Percentiles rank a stretch among this genome's conserved stretches.
phyloP scores from a whole-genome alignment of 2,329 filamentous ascomycete species.

The Fusarium penzigii region DNA sequence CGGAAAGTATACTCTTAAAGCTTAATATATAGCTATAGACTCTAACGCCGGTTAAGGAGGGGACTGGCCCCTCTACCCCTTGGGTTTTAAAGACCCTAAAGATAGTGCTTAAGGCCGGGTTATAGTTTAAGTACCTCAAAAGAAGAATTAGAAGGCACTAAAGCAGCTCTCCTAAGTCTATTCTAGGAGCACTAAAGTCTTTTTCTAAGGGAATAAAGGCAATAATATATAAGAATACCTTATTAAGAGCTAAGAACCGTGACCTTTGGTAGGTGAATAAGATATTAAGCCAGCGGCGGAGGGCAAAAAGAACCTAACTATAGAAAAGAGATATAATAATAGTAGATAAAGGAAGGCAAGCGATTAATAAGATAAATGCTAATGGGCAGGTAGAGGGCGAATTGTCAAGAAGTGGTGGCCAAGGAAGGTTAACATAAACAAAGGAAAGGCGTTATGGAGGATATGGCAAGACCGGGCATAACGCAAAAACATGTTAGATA shows the following conservation, averaged over 20 bases:
- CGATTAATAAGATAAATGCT: constrained; percentile 4
- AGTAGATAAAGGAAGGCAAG: constrained; percentile 2
- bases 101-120: neutral
- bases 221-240: constrained; percentile 1
- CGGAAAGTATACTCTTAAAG: neutral
- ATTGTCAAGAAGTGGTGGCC: constrained; percentile 1
- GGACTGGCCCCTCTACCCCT: too few relatives aligned
- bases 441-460: too few relatives aligned
- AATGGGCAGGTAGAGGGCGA: constrained; percentile 1
- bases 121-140: constrained; percentile 4
- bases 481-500: too few relatives aligned
- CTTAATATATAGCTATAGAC: too few relatives aligned
- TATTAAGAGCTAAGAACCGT: constrained; percentile 1
- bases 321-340: constrained; percentile 2
- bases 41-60: too few relatives aligned
- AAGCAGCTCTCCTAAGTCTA: constrained; percentile 4
- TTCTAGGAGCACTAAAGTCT: neutral
- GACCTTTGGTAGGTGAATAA: neutral
- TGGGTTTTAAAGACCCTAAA: too few relatives aligned
- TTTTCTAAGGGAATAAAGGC: too few relatives aligned
- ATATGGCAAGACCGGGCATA: too few relatives aligned
- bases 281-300: neutral
- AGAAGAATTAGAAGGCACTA: constrained; percentile 4
- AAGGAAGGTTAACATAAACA: neutral
- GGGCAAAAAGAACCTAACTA: neutral